Evolutionary conservation across 2,329 filamentous ascomycete species (phyloP).

Genomic region (Verticillium albo-atrum): DNA sequence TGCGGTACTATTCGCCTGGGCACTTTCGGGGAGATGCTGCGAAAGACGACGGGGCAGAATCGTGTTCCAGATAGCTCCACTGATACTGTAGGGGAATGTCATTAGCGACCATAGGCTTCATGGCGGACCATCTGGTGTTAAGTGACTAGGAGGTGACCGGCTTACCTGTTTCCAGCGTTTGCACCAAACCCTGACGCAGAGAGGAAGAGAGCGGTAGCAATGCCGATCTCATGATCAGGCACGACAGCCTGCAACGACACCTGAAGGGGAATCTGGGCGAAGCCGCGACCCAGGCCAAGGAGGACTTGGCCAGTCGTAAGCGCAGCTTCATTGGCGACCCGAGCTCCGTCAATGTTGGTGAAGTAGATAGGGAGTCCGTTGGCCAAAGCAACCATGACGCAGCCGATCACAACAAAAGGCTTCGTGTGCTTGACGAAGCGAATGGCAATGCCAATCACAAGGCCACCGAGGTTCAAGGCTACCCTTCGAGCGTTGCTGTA

Average conservation of each 20-base stretch:
- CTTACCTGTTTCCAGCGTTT: conserved; percentile 12
- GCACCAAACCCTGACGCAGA: conserved; percentile 26
- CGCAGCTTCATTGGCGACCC: conserved; percentile 23
- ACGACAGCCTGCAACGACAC: conserved; percentile 29
- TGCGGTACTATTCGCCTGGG: conserved; percentile 6
- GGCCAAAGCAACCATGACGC: conserved; percentile 27
- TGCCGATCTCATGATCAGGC: conserved; percentile 25
- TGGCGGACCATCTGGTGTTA: neutral
- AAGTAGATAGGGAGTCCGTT: conserved; percentile 26
- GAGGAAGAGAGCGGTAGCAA: conserved; percentile 29
- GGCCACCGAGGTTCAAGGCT: conserved; percentile 29
- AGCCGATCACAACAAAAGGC: conserved; percentile 24
- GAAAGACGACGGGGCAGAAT: conserved; percentile 19
- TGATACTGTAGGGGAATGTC: conserved; percentile 18
- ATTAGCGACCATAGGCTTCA: neutral
- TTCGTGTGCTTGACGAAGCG: conserved; percentile 30
- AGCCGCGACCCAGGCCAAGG: conserved; percentile 28
- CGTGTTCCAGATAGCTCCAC: conserved; percentile 30
- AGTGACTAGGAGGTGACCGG: neutral
- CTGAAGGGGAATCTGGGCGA: conserved; percentile 25
- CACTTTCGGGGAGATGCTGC: conserved; percentile 15
- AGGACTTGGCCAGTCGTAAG: conserved; percentile 27
- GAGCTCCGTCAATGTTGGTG: conserved; percentile 17
- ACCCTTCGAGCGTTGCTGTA: conserved; percentile 24
- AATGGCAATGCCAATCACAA: conserved; percentile 28